Evolutionary conservation across 805 yeast species (phyloP).

Genomic region (Kuraishia borneana): DNA sequence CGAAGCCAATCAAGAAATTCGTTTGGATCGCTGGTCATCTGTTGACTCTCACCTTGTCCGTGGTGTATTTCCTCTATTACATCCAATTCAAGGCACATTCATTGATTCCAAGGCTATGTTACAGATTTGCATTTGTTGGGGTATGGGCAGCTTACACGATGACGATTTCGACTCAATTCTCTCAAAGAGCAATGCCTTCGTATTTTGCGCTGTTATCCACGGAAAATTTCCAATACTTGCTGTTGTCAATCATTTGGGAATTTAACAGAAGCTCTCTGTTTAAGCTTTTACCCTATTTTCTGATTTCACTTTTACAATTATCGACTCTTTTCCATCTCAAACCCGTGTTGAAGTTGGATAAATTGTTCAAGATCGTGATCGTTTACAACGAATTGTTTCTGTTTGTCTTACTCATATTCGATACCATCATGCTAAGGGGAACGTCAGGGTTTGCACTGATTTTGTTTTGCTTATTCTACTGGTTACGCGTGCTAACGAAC

Average conservation of each 20-base stretch:
- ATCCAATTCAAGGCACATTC: conserved; percentile 22
- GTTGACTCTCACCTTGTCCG: conserved; percentile 32
- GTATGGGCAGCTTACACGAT: conserved; percentile 38
- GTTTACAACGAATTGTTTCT: conserved; percentile 53
- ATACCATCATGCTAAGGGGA: conserved; percentile 53
- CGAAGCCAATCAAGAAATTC: conserved; percentile 30
- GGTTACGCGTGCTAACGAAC: conserved; percentile 58
- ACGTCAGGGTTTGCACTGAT: conserved; percentile 61
- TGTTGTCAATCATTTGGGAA: conserved; percentile 48
- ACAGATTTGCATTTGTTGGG: conserved; percentile 47
- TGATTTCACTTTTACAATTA: conserved; percentile 50
- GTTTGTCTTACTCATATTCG: conserved; percentile 38
- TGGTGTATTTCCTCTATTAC: conserved; percentile 21
- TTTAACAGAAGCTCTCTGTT: conserved; percentile 53
- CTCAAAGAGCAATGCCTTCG: conserved; percentile 44
- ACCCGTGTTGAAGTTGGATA: conserved; percentile 26
- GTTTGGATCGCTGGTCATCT: conserved; percentile 51
- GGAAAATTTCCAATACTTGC: conserved; percentile 62
- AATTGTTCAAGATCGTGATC: conserved; percentile 30
- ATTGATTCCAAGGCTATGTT: conserved; percentile 36
- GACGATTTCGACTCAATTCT: conserved; percentile 48
- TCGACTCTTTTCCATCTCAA: conserved; percentile 26
- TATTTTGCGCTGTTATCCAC: conserved; percentile 56
- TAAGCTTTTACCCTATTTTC: conserved; percentile 49
- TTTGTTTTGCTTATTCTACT: conserved; percentile 46